Conservation (phyloP, 352 stramenopile genomes). For the Phytophthora hybrid region DNA sequence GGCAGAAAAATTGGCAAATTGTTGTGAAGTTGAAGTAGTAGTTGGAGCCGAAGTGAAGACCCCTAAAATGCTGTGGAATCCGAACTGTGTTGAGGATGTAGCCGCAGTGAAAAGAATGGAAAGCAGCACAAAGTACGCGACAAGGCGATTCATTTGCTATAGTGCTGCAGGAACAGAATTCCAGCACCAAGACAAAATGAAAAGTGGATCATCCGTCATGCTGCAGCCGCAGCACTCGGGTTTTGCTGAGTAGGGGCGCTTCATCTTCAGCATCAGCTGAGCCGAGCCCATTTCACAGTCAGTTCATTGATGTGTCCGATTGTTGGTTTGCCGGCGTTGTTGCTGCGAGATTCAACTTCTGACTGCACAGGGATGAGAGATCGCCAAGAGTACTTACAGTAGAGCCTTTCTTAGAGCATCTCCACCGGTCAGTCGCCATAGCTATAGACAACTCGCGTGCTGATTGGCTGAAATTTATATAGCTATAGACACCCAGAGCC, state of each 20-base stretch:
- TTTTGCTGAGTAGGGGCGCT: conserved; percentile 6
- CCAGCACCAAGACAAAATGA: not conserved
- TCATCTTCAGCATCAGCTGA: conserved; percentile 1
- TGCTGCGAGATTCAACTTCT: conserved; percentile 13
- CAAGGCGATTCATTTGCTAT: conserved; percentile 10
- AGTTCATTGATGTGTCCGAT: conserved; percentile 15
- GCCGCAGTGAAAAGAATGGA: not conserved
- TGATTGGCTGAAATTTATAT: too few relatives aligned
- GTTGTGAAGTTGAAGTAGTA: not conserved
- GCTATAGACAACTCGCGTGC: too few relatives aligned
- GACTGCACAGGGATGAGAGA: conserved; percentile 23
- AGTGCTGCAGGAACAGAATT: not conserved
- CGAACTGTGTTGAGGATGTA: not conserved
- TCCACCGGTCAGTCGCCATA: too few relatives aligned
- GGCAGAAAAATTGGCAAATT: not conserved
- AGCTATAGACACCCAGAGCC: too few relatives aligned
- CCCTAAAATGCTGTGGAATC: not conserved
- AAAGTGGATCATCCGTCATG: conserved; percentile 15
- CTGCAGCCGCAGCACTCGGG: not conserved
- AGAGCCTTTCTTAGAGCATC: too few relatives aligned
- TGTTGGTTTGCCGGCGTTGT: conserved; percentile 9
- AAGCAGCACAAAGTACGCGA: conserved; percentile 2
- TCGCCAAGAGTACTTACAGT: conserved; percentile 8
- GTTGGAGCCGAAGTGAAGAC: not conserved
- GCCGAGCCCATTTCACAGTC: conserved; percentile 4